A percentile compares a stretch with the other conserved stretches of the same genome.
phyloP scores from a whole-genome alignment of 2,329 filamentous ascomycete species.

The Ophiostoma novo-ulmi region DNA sequence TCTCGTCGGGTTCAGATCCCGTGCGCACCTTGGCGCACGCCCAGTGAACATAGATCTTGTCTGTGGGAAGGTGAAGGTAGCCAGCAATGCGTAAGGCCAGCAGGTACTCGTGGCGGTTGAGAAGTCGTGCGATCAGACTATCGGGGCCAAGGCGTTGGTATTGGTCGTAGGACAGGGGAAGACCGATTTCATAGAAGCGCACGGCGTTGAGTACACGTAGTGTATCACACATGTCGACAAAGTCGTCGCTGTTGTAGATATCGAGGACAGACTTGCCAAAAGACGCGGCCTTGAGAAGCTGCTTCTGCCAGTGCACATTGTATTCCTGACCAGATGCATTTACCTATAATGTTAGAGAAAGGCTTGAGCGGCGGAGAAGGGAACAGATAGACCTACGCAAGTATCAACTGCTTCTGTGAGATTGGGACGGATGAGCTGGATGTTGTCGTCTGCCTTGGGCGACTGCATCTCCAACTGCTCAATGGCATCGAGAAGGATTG shows the following conservation, averaged over 20 bases:
- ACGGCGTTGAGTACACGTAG: constrained; percentile 88
- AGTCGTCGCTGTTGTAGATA: constrained; percentile 96
- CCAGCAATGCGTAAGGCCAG: constrained; percentile 83
- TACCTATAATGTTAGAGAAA: constrained; percentile 38
- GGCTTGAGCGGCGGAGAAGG: neutral
- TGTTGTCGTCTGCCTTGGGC: constrained; percentile 95
- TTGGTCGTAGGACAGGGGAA: constrained; percentile 89
- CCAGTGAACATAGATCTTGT: constrained; percentile 94
- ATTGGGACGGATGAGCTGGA: constrained; percentile 83
- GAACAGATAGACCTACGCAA: constrained; percentile 47
- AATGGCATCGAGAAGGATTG: constrained; percentile 88
- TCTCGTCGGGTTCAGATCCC: constrained; percentile 79
- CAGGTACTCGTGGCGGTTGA: constrained; percentile 86
- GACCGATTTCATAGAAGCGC: constrained; percentile 82
- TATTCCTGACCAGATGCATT: constrained; percentile 92
- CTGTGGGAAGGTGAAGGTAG: constrained; percentile 78
- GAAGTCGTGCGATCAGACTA: constrained; percentile 74
- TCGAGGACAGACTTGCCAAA: constrained; percentile 97
- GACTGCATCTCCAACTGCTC: constrained; percentile 88
- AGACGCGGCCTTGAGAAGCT: constrained; percentile 89
- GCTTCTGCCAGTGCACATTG: constrained; percentile 86
- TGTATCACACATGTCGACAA: constrained; percentile 96
- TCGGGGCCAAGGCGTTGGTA: constrained; percentile 88
- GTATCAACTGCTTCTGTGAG: constrained; percentile 90
- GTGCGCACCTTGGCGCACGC: constrained; percentile 87